These are phyloP conservation scores for Exophiala xenobiotica DNA, from an alignment of 2,329 filamentous ascomycete species.

Conservation along the genomic window DNA sequence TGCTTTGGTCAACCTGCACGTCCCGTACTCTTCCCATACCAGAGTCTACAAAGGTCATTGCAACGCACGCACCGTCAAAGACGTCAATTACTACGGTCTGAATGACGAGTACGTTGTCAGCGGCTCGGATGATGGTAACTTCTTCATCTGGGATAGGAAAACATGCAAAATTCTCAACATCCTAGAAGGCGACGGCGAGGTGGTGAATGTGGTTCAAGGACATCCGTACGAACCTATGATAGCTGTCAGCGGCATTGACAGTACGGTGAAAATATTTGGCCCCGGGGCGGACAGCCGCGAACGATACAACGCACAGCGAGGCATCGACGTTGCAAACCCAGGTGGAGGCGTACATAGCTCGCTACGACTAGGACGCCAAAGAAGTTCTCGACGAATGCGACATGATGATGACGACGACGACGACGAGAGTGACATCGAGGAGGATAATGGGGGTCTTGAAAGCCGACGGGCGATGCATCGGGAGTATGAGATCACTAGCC, in stretches of 20 bases:
- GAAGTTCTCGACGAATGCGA: slow-evolving; percentile 27
- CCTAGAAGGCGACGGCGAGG: slow-evolving; percentile 64
- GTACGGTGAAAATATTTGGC: slow-evolving; percentile 68
- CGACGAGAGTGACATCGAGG: slow-evolving; percentile 7
- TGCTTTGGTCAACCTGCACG: slow-evolving; percentile 53
- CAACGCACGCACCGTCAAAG: slow-evolving; percentile 67
- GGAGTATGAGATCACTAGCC: slow-evolving; percentile 60
- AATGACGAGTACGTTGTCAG: slow-evolving; percentile 68
- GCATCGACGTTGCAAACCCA: slow-evolving; percentile 57
- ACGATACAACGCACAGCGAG: slow-evolving; percentile 57
- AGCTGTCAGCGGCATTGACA: slow-evolving; percentile 66
- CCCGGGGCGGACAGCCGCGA: slow-evolving; percentile 53
- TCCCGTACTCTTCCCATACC: slow-evolving; percentile 58
- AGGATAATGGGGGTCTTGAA: slow-evolving; percentile 44
- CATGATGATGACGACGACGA: slow-evolving; percentile 17
- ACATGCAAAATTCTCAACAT: slow-evolving; percentile 63
- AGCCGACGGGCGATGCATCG: slow-evolving; percentile 61
- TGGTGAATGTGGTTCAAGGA: slow-evolving; percentile 68
- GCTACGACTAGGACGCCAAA: slow-evolving; percentile 32
- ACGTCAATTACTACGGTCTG: slow-evolving; percentile 67
- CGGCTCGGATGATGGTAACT: slow-evolving; percentile 64
- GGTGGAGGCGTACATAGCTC: slow-evolving; percentile 40
- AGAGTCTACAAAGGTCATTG: slow-evolving; percentile 63
- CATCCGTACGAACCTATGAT: slow-evolving; percentile 68
- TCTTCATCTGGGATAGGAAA: slow-evolving; percentile 69